These are phyloP conservation scores for Exsudoporus floridanus DNA, from an alignment of 1,284 basidiomycete species.

Conservation along the genomic window DNA sequence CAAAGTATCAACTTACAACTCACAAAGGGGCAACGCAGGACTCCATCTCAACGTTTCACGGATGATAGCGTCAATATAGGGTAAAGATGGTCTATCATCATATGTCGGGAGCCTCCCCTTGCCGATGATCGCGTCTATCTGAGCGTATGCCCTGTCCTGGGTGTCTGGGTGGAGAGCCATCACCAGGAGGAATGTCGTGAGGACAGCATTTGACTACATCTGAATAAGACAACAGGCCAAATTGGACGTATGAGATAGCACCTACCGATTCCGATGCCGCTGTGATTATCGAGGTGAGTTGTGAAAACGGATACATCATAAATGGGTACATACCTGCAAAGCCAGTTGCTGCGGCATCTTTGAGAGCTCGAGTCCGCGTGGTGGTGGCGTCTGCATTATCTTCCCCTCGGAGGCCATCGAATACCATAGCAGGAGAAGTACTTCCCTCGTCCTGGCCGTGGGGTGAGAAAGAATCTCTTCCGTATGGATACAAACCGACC, in stretches of 20 bases:
- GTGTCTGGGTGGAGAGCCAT: constrained; percentile 35
- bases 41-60: constrained; percentile 35
- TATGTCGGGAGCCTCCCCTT: constrained; percentile 31
- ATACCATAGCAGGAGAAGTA: constrained; percentile 16
- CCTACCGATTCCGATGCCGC: constrained; percentile 15
- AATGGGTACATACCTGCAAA: constrained; percentile 7
- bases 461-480: not conserved
- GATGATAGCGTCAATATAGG: constrained; percentile 34
- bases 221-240: not conserved
- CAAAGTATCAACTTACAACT: constrained; percentile 1
- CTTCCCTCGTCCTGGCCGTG: constrained; percentile 10
- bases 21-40: constrained; percentile 12
- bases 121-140: constrained; percentile 34
- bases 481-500: not conserved
- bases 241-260: not conserved
- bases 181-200: constrained; percentile 33
- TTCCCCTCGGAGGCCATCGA: constrained; percentile 12
- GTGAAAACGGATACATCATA: not conserved
- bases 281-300: constrained; percentile 1
- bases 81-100: constrained; percentile 27
- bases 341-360: constrained; percentile 15
- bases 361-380: constrained; percentile 3
- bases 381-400: not conserved
- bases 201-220: constrained; percentile 8
- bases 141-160: constrained; percentile 31